Conservation (phyloP, 768 basidiomycete species). For the Mycena haematopus region DNA sequence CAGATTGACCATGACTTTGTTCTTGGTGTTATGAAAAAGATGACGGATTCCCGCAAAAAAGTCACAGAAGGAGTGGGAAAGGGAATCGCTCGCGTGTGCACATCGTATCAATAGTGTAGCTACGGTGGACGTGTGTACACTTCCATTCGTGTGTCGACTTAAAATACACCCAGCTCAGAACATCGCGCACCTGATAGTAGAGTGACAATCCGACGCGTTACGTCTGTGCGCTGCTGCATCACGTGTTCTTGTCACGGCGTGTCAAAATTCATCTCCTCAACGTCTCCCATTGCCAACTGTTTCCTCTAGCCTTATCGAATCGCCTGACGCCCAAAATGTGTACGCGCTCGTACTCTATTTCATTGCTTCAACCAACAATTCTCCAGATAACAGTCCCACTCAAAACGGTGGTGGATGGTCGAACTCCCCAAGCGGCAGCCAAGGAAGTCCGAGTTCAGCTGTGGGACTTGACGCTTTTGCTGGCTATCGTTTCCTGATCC, state of each 20-base stretch:
- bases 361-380: not conserved
- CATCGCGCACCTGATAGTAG: too few species aligned
- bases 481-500: not conserved
- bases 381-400: constrained; percentile 48
- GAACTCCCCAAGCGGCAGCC: constrained; percentile 56
- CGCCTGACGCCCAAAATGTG: constrained; percentile 33
- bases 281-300: too few species aligned
- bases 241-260: not conserved
- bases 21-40: constrained; percentile 63
- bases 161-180: not conserved
- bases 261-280: too few species aligned
- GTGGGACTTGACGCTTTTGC: constrained; percentile 36
- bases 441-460: constrained; percentile 64
- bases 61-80: constrained; percentile 75
- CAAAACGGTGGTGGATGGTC: constrained; percentile 53
- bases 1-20: constrained; percentile 74
- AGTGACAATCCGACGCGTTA: constrained; percentile 16
- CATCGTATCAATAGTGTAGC: constrained; percentile 38
- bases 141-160: not conserved
- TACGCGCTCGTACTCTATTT: constrained; percentile 24
- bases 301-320: not conserved
- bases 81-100: constrained; percentile 63
- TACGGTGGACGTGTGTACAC: not conserved
- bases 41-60: constrained; percentile 74
- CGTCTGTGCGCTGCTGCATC: not conserved